Evolutionary conservation across 1,284 basidiomycete genomes (phyloP).

Genomic region (Macrocystidia cucumis): DNA sequence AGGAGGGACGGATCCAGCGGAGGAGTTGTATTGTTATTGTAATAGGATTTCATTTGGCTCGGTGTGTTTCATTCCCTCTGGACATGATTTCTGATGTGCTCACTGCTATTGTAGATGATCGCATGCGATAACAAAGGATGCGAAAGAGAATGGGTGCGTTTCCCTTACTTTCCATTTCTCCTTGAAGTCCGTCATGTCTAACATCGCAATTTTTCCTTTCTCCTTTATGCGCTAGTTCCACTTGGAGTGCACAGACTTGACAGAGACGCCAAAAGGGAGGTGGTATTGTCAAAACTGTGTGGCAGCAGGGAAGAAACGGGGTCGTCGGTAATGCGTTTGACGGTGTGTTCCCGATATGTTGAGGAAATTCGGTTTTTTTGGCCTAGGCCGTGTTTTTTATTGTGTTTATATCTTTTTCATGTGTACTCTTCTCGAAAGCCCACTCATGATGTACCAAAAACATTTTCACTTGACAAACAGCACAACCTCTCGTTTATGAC

Average conservation of each 20-base stretch:
- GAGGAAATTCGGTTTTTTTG: too few relatives aligned
- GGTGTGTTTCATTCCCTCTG: slow-evolving; percentile 35
- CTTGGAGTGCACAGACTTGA: slow-evolving; percentile 59
- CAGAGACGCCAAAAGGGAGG: slow-evolving; percentile 50
- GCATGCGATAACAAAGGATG: slow-evolving; percentile 70
- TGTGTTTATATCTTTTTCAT: too few relatives aligned
- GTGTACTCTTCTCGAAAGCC: too few relatives aligned
- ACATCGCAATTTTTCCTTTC: background rate
- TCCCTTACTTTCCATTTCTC: slow-evolving; percentile 2
- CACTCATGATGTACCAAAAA: too few relatives aligned
- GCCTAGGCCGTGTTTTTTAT: too few relatives aligned
- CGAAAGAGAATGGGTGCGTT: slow-evolving; percentile 68
- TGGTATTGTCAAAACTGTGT: slow-evolving; percentile 73
- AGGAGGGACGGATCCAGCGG: too few relatives aligned
- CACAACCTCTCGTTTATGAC: too few relatives aligned
- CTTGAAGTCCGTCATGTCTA: background rate
- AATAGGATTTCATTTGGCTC: slow-evolving; percentile 69
- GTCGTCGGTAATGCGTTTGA: slow-evolving; percentile 10
- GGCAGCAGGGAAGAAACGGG: slow-evolving; percentile 15
- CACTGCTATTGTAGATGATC: slow-evolving; percentile 56
- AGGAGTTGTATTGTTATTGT: slow-evolving; percentile 72
- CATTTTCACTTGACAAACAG: too few relatives aligned
- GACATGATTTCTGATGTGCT: background rate
- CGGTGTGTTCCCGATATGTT: background rate
- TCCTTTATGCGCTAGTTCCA: slow-evolving; percentile 51